Percentiles rank a stretch among this genome's conserved stretches.
Conservation (phyloP, 495 filamentous ascomycete species). For the Penicillium manginii region DNA sequence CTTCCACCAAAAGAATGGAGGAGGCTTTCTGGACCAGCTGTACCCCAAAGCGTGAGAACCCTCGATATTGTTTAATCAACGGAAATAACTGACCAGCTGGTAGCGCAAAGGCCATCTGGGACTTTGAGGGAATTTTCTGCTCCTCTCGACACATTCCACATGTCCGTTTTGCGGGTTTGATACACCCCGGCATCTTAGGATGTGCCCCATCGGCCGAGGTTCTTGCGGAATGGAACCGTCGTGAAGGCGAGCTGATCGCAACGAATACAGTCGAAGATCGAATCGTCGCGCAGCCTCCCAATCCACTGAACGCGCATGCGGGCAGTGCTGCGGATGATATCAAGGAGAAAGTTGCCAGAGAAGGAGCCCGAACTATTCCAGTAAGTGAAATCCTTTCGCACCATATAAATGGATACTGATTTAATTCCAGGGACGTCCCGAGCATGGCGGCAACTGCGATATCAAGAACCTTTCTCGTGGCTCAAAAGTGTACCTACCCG, state of each 20-base stretch:
- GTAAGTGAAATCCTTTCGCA: constrained; percentile 36
- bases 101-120: constrained; percentile 95
- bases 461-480: constrained; percentile 91
- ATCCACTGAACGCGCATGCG: constrained; percentile 70
- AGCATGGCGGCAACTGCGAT: constrained; percentile 72
- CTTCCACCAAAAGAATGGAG: constrained; percentile 82
- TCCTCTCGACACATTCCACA: constrained; percentile 87
- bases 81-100: neutral
- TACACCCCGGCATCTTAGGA: constrained; percentile 92
- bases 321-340: constrained; percentile 65
- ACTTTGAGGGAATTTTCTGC: constrained; percentile 95
- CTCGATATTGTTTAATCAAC: neutral
- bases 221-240: constrained; percentile 76
- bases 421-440: constrained; percentile 48
- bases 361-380: constrained; percentile 89
- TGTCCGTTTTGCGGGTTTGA: constrained; percentile 87
- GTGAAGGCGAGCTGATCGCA: constrained; percentile 78
- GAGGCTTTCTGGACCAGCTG: constrained; percentile 88
- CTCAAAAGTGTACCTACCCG: constrained; percentile 86
- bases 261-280: constrained; percentile 64
- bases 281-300: constrained; percentile 79
- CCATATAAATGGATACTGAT: neutral
- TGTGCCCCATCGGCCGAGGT: constrained; percentile 79
- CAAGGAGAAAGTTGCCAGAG: constrained; percentile 75
- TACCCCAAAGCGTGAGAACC: constrained; percentile 74